Percentiles rank a stretch among this genome's conserved stretches.
Conservation (phyloP, 495 filamentous ascomycete species). For the Corynascus novoguineensis region DNA sequence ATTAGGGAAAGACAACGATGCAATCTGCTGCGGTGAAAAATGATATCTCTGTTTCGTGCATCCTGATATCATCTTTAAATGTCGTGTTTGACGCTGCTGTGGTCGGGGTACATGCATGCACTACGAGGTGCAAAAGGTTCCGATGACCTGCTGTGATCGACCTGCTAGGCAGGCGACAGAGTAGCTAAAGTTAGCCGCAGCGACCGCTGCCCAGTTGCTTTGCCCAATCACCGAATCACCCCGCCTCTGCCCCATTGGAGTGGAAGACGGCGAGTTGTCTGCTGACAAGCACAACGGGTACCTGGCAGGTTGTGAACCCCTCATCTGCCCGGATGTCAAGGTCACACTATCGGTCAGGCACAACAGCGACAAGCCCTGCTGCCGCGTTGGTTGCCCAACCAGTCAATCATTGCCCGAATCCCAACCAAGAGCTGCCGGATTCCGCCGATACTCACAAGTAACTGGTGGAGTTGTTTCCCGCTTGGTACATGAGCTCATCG, state of each 20-base stretch:
- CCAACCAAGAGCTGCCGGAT: background rate
- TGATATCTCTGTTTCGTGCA: background rate
- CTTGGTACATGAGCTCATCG: background rate
- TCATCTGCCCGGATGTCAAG: background rate
- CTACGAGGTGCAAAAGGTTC: background rate
- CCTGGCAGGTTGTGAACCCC: background rate
- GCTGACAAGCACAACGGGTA: background rate
- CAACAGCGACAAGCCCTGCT: background rate
- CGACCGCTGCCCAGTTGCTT: background rate
- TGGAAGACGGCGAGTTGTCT: background rate
- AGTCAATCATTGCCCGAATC: background rate
- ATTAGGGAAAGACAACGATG: background rate
- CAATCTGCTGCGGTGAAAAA: background rate
- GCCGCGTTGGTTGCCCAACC: background rate
- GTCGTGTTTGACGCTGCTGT: no score
- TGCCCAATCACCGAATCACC: background rate
- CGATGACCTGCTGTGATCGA: background rate
- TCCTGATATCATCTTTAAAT: no score
- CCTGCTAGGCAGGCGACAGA: background rate
- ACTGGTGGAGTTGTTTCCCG: background rate
- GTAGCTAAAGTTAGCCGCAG: constrained; percentile 4
- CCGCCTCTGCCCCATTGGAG: no score
- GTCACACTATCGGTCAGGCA: background rate
- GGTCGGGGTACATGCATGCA: no score
- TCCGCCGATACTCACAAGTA: constrained; percentile 2